A percentile compares a stretch with the other conserved stretches of the same genome.
phyloP scores from a whole-genome alignment of 441 rosid genomes.

The Brassica hybrid region DNA sequence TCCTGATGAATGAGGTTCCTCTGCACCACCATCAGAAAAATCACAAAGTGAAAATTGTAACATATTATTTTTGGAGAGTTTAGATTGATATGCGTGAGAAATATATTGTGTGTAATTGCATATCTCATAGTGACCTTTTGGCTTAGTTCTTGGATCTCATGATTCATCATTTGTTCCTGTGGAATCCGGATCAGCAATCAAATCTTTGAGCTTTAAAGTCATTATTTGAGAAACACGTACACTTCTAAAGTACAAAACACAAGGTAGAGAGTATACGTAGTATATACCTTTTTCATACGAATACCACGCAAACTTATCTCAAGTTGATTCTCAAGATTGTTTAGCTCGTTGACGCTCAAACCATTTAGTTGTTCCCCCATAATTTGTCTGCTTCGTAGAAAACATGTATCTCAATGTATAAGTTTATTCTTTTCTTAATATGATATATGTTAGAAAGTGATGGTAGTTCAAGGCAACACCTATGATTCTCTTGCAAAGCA shows the following conservation, averaged over 20 bases:
- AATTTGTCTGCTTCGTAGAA: constrained; percentile 56
- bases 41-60: neutral
- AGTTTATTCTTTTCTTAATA: constrained; percentile 17
- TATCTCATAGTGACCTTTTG: constrained; percentile 57
- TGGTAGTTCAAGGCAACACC: constrained; percentile 48
- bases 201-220: constrained; percentile 12
- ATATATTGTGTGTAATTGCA: neutral
- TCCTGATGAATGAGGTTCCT: constrained; percentile 39
- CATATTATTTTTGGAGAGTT: neutral
- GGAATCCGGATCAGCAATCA: constrained; percentile 21
- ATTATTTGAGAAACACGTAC: constrained; percentile 2
- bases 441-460: neutral
- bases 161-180: constrained; percentile 78
- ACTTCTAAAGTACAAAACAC: neutral
- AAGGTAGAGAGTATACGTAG: no score
- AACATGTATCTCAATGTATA: constrained; percentile 11
- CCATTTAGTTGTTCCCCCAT: constrained; percentile 90
- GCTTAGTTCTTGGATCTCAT: constrained; percentile 81
- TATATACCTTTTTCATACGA: constrained; percentile 75
- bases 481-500: constrained; percentile 76
- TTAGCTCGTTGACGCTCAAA: constrained; percentile 61
- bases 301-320: constrained; percentile 74
- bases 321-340: constrained; percentile 77
- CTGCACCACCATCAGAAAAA: constrained; percentile 21
- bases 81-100: neutral